Evolutionary conservation across 2,329 filamentous ascomycete genomes (phyloP), one percentile per base, ranked within the genome.

Genomic region (Pseudogymnoascus sp.): DNA sequence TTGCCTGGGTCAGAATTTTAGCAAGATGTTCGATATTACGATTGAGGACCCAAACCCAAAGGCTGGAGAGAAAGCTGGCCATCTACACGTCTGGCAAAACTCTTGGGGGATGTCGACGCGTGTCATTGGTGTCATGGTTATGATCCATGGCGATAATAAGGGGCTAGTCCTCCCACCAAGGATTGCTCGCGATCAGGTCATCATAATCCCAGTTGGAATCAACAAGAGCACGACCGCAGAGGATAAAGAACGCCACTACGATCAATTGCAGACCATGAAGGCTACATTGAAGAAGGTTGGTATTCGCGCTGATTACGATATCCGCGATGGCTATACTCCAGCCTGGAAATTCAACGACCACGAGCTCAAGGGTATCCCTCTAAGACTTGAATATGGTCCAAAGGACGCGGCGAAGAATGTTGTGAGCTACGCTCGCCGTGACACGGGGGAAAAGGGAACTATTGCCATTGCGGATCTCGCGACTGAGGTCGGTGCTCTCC

Each of bases 301-400:
- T 61, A 79, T 99, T 38, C 89, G 94, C 62, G 83, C 85, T 62
- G 88, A 95, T 66, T 84, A 87, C 59, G 94, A 99, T 72, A 82
- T 85, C 72, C 87, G 95, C 63, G 93, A 97, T 59, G 89, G 89
- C 66, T 96, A 97, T 74, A 85, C 91, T 63, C 92, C 94, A 38
- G 91, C 91, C 66, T 97, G 89, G 87, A 99, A 99, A 77, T 99
- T 99, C 81, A 96, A 95, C 77, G 92, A 99, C 76, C 97, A 91
- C 91, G 95, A 99, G 75, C 82, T 97, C 69, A 95, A 93, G 77
- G 94, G 95, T 73, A 89, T 97, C 41, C 94, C 95, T 54, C 83
- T 99, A 37, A 89, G 94, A 63, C 82, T 99, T 62, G 94, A 99
- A 75, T 96, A 96, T 71, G 95, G 95, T 5, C 93, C 94, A 70